Conservation (phyloP, 257 asterid species). For the Gentiana straminea region DNA sequence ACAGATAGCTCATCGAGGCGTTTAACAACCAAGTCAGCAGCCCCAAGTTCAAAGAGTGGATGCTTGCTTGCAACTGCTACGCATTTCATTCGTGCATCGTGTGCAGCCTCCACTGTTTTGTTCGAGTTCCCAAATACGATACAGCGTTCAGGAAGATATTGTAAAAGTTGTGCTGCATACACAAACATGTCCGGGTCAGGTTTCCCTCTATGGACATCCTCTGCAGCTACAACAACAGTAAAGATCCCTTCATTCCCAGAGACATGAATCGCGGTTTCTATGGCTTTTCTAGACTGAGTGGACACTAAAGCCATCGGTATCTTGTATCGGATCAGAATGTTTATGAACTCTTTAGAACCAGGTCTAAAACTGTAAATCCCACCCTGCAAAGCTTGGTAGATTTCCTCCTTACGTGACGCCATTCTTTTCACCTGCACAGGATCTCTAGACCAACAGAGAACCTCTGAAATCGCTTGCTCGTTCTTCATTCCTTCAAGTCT, state of each 20-base stretch:
- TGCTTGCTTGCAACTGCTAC: conserved; percentile 93
- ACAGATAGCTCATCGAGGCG: conserved; percentile 78
- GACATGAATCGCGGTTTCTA: conserved; percentile 53
- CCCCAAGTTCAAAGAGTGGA: conserved; percentile 77
- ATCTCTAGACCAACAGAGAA: conserved; percentile 96
- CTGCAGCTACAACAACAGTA: conserved; percentile 65
- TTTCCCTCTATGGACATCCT: conserved; percentile 84
- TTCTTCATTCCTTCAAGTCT: conserved; percentile 93
- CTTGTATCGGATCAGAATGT: conserved; percentile 55
- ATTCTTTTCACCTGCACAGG: conserved; percentile 49
- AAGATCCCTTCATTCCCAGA: conserved; percentile 69
- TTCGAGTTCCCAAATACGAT: conserved; percentile 92
- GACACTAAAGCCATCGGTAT: conserved; percentile 95
- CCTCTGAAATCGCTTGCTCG: conserved; percentile 92
- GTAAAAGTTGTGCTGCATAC: conserved; percentile 75
- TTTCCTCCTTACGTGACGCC: conserved; percentile 73
- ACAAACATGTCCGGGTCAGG: conserved; percentile 97
- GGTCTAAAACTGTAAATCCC: conserved; percentile 65
- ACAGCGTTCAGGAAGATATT: conserved; percentile 76
- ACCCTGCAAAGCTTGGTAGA: conserved; percentile 70
- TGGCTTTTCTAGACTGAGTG: conserved; percentile 62
- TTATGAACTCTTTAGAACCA: conserved; percentile 73
- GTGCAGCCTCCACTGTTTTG: conserved; percentile 91
- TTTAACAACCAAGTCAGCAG: conserved; percentile 78
- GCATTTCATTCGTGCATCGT: conserved; percentile 90